phyloP scores from a whole-genome alignment of 148 eudicot species.

The Chenopodium berlandieri region DNA sequence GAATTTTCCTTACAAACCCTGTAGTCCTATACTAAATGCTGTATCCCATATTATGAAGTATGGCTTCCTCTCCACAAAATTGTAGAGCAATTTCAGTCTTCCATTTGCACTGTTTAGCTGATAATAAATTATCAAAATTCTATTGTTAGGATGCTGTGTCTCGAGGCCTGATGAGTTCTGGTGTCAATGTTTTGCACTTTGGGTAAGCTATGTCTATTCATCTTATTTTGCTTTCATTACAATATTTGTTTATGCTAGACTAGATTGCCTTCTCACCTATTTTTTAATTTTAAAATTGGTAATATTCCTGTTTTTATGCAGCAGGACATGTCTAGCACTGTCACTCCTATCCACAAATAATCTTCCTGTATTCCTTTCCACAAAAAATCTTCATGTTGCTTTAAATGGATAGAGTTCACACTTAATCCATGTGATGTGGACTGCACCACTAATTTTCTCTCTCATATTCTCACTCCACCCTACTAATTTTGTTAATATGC shows the following conservation, averaged over 20 bases:
- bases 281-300: too few relatives aligned
- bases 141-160: constrained; percentile 92
- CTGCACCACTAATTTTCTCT: too few relatives aligned
- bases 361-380: too few relatives aligned
- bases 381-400: too few relatives aligned
- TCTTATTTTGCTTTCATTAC: neutral
- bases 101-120: neutral
- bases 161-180: constrained; percentile 79
- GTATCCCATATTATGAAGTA: neutral
- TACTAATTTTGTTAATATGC: too few relatives aligned
- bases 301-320: too few relatives aligned
- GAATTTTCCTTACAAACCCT: neutral
- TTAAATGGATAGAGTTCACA: too few relatives aligned
- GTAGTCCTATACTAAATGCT: neutral
- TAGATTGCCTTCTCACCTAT: neutral
- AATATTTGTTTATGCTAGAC: neutral
- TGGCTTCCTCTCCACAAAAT: neutral
- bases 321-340: too few relatives aligned
- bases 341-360: too few relatives aligned
- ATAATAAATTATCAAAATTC: neutral
- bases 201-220: constrained; percentile 51
- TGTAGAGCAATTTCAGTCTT: neutral
- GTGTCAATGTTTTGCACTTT: constrained; percentile 72
- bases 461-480: too few relatives aligned
- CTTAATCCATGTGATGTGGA: too few relatives aligned